Percentiles rank a stretch among this genome's conserved stretches.
Evolutionary conservation across 179 eudicot species (phyloP).

Genomic region (Kewa caespitosa): DNA sequence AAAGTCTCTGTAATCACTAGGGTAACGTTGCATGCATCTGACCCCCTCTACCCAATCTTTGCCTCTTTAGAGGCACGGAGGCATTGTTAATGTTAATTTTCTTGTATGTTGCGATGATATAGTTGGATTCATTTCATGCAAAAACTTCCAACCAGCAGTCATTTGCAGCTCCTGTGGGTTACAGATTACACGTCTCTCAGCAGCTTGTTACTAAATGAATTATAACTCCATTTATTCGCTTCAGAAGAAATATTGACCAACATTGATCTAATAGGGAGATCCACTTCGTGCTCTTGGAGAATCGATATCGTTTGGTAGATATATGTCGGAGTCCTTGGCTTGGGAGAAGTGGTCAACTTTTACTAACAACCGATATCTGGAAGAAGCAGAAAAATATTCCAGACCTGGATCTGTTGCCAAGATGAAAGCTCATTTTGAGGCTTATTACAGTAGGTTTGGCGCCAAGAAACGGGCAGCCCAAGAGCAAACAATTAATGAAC

Average conservation of each 20-base stretch:
- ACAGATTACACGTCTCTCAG: neutral
- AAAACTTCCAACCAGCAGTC: neutral
- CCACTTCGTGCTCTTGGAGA: constrained; percentile 59
- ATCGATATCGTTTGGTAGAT: constrained; percentile 84
- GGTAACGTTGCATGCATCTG: too few species aligned
- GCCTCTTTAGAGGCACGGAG: too few species aligned
- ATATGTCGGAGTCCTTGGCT: constrained; percentile 58
- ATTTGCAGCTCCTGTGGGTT: neutral
- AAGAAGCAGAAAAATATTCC: constrained; percentile 76
- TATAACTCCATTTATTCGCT: neutral
- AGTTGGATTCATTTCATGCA: too few species aligned
- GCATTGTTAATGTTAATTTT: too few species aligned
- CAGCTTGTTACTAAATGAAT: neutral
- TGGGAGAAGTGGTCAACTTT: constrained; percentile 90
- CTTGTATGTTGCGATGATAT: too few species aligned
- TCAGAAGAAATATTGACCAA: neutral
- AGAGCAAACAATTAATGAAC: constrained; percentile 33
- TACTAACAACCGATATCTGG: constrained; percentile 66
- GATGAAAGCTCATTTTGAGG: constrained; percentile 87
- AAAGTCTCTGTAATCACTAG: too few species aligned
- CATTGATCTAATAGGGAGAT: constrained; percentile 44
- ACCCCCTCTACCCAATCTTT: too few species aligned
- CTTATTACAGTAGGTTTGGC: constrained; percentile 64
- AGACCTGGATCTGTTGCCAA: constrained; percentile 87
- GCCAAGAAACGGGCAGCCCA: constrained; percentile 46